These are phyloP conservation scores for Apiospora phragmitis DNA, from an alignment of 2,329 filamentous ascomycete genomes.

Conservation along the genomic window DNA sequence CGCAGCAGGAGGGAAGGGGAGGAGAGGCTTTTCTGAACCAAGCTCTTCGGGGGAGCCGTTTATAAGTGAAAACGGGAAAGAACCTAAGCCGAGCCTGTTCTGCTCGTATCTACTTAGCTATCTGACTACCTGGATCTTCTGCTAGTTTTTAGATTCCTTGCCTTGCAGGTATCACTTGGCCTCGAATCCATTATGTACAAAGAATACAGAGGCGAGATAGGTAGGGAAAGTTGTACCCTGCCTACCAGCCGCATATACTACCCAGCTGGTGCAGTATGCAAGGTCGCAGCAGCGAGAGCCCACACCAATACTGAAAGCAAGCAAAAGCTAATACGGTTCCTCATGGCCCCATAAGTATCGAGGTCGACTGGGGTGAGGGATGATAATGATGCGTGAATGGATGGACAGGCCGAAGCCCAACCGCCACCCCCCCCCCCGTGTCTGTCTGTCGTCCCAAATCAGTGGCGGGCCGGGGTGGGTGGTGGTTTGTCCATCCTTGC, in stretches of 20 bases:
- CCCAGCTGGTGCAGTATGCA: background rate
- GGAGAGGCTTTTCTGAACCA: background rate
- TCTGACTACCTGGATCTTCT: background rate
- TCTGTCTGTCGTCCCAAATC: background rate
- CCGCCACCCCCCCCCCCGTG: too few relatives aligned
- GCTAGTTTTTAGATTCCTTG: background rate
- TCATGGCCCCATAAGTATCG: background rate
- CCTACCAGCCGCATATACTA: background rate
- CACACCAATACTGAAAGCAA: slow-evolving; percentile 5
- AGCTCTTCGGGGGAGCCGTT: background rate
- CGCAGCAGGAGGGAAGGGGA: background rate
- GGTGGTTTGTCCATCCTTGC: background rate
- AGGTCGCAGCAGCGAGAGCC: background rate
- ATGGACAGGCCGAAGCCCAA: background rate
- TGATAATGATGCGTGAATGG: background rate
- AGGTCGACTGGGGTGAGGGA: background rate
- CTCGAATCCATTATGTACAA: background rate
- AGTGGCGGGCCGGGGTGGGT: background rate
- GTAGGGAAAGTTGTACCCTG: background rate
- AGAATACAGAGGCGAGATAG: background rate
- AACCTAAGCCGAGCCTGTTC: background rate
- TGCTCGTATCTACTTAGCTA: background rate
- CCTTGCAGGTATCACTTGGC: background rate
- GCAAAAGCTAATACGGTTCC: background rate
- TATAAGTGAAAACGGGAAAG: background rate